Base-by-base conservation (phyloP, 2,329 filamentous ascomycete species). In the Fusarium acutatum region DNA sequence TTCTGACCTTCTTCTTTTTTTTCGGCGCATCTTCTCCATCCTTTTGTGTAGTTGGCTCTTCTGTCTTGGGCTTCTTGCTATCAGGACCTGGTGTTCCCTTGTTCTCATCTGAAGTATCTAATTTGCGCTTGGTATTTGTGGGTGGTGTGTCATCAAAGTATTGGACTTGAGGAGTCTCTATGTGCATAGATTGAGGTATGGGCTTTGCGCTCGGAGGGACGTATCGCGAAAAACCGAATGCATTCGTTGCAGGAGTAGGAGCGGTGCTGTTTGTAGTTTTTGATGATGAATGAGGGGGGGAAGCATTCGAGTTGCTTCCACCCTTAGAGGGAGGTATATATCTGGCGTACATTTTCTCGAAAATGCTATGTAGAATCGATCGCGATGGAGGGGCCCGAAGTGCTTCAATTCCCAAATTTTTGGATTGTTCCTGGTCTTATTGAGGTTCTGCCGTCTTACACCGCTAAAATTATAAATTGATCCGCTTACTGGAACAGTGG, bases 221-320 rank as follows among this genome's bases (percentile, higher is more conserved):
- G 69, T 87, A 86, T 67, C 85, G 81, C 49, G 84, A 80, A 72
- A 86, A 85, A 54, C 69, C 72, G 64, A 77, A 80, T 30, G 73
- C 77, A 60, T 78, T 74, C 3, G 59, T 60, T 26, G 62, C 47
- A 9, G 65, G 58, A 32, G 50, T 28, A 8, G 62, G 32, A 30
- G 44, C 35, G 57, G 58, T 44, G 44, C 34, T 68, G 22, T 54
- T 52, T 13, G 47, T 30, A 18, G 15, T 35, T 38, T 54, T 44
- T 50, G 53, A 30, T 5, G 59, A n/a, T 30, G 53, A 41, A 14
- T 50, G 40, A 15, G 49, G 18, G 47, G 68, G 30, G 9, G 47
- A 7, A 18, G 54, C 40, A 32, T 46, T 49, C 3, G 62, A 56
- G 6, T 65, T 18, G 22, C 46, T 37, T 30, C 57, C 64, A 38